phyloP scores from a whole-genome alignment of 768 basidiomycete species.

The Lactarius trivialis region DNA sequence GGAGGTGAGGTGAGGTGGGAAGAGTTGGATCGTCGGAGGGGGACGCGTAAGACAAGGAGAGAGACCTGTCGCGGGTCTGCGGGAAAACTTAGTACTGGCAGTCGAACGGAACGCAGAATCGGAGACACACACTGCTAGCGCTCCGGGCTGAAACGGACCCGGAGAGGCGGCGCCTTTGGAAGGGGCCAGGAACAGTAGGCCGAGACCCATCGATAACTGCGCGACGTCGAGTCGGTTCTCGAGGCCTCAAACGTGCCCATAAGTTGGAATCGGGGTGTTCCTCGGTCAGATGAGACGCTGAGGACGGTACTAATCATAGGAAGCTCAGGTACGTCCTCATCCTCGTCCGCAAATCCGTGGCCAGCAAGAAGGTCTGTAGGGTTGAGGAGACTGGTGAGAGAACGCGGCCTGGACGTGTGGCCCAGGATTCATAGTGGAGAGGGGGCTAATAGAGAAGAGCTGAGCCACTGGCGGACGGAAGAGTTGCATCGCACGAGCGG shows the following conservation, averaged over 20 bases:
- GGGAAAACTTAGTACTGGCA: slow-evolving; percentile 20
- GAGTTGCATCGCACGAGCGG: slow-evolving; percentile 66
- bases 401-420: slow-evolving; percentile 33
- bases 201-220: slow-evolving; percentile 24
- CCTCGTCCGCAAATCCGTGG: slow-evolving; percentile 32
- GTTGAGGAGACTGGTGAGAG: slow-evolving; percentile 42
- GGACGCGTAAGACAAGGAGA: slow-evolving; percentile 30
- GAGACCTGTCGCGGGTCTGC: slow-evolving; percentile 30
- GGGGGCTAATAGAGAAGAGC: slow-evolving; percentile 55
- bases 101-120: neutral
- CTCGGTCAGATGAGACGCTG: slow-evolving; percentile 20
- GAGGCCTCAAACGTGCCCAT: slow-evolving; percentile 22
- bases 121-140: slow-evolving; percentile 17
- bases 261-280: slow-evolving; percentile 14
- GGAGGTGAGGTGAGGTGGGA: slow-evolving; percentile 31
- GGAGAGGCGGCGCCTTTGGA: slow-evolving; percentile 20
- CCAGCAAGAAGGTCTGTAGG: slow-evolving; percentile 66
- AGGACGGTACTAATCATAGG: slow-evolving; percentile 18
- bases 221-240: slow-evolving; percentile 6
- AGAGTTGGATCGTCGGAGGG: slow-evolving; percentile 29
- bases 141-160: slow-evolving; percentile 17
- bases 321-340: slow-evolving; percentile 17
- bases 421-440: slow-evolving; percentile 63
- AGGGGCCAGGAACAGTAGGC: slow-evolving; percentile 19
- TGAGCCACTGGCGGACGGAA: slow-evolving; percentile 60